Evolutionary conservation across 2,329 filamentous ascomycete genomes (phyloP).

Genomic region (Chalaropsis ovoidea): DNA sequence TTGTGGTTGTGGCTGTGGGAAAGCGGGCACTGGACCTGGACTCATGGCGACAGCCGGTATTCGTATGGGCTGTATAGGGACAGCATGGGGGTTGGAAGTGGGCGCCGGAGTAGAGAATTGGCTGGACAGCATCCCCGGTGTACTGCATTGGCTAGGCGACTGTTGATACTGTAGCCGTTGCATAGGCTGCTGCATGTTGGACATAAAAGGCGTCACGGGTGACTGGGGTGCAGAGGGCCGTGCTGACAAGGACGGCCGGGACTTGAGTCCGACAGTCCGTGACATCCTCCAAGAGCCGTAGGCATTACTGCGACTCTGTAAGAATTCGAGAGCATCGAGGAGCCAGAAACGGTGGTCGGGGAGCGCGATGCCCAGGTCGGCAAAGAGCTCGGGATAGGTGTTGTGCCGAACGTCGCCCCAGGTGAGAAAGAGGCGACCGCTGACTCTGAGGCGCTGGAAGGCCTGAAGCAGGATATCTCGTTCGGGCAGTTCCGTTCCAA

Average conservation of each 20-base stretch:
- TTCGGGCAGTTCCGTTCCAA: conserved; percentile 30
- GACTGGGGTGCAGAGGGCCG: background rate
- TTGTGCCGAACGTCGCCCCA: conserved; percentile 39
- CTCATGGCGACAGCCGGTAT: background rate
- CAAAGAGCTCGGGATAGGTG: conserved; percentile 41
- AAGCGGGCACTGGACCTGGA: background rate
- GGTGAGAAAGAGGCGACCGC: conserved; percentile 54
- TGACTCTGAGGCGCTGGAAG: conserved; percentile 53
- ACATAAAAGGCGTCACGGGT: background rate
- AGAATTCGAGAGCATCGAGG: conserved; percentile 22
- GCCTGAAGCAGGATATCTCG: conserved; percentile 40
- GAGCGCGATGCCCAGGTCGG: conserved; percentile 47
- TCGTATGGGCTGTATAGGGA: background rate
- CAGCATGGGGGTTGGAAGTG: background rate
- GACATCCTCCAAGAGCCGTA: conserved; percentile 25
- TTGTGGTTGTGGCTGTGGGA: background rate
- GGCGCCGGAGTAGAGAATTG: background rate
- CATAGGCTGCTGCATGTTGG: background rate
- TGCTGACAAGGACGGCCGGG: background rate
- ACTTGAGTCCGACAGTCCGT: background rate
- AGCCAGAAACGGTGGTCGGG: conserved; percentile 39
- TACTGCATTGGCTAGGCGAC: background rate
- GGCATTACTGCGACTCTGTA: conserved; percentile 26
- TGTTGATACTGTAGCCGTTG: background rate
- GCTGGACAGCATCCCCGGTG: background rate